phyloP scores from a whole-genome alignment of 352 stramenopile genomes.

The Phytopythium delawarense region DNA sequence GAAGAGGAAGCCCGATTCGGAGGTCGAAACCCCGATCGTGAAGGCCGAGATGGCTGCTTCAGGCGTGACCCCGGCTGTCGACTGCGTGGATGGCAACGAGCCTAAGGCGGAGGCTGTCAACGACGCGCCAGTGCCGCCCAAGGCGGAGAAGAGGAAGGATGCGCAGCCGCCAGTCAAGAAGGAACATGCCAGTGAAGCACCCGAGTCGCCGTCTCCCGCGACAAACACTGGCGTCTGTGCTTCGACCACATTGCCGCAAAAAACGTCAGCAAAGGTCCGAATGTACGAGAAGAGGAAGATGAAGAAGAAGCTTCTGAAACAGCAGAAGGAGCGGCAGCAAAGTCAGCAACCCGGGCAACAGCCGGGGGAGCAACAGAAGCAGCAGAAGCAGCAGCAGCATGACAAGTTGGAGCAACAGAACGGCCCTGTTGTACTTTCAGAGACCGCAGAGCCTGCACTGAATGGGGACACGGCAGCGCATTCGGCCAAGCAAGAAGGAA shows the following conservation, averaged over 20 bases:
- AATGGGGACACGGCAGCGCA: not conserved
- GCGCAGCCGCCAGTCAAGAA: not conserved
- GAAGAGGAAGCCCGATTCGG: conserved; percentile 8
- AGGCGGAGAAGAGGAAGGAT: conserved; percentile 4
- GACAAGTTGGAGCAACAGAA: not conserved
- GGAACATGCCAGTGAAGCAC: not conserved
- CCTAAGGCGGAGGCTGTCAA: not conserved
- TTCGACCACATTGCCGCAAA: not conserved
- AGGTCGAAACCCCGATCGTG: not conserved
- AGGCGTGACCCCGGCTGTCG: not conserved
- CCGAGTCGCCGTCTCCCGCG: not conserved
- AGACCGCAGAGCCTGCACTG: not conserved
- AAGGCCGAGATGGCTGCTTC: not conserved
- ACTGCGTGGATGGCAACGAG: not conserved
- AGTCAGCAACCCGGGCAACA: not conserved
- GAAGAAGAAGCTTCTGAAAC: not conserved
- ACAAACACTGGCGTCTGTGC: not conserved
- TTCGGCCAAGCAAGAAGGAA: not conserved
- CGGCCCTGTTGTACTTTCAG: not conserved
- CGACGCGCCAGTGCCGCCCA: conserved; percentile 2
- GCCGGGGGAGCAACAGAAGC: not conserved
- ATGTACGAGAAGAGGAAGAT: not conserved
- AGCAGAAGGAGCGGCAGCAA: not conserved
- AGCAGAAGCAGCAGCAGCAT: not conserved
- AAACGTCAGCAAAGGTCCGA: not conserved